Percentiles rank a stretch among this genome's conserved stretches.
These are phyloP conservation scores for Solanum medicagineum DNA, from an alignment of 257 asterid genomes.

Conservation along the genomic window DNA sequence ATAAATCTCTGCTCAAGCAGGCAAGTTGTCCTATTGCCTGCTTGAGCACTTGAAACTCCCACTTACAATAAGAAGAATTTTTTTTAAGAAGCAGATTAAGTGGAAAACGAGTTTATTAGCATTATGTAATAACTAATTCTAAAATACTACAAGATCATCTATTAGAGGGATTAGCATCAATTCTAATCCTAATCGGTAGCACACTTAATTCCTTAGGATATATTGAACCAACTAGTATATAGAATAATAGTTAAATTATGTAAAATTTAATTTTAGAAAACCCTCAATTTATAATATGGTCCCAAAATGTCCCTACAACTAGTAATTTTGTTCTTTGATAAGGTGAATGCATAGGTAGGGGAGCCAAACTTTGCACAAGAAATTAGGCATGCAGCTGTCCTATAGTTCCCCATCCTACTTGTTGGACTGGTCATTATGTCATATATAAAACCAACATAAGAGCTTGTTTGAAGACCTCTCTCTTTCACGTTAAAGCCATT, in stretches of 20 bases:
- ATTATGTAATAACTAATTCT: background rate
- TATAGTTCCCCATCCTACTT: background rate
- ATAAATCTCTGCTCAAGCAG: too few relatives aligned
- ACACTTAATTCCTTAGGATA: background rate
- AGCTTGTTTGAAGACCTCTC: background rate
- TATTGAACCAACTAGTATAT: background rate
- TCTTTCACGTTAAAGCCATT: background rate
- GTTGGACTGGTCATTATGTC: background rate
- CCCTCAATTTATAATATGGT: too few relatives aligned
- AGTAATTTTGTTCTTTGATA: too few relatives aligned
- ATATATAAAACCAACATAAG: background rate
- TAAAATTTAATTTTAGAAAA: too few relatives aligned
- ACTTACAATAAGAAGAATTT: too few relatives aligned
- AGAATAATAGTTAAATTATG: too few relatives aligned
- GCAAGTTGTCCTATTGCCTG: too few relatives aligned
- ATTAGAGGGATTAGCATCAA: background rate
- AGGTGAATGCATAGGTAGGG: background rate
- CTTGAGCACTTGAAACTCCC: too few relatives aligned
- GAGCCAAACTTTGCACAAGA: background rate
- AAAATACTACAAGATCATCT: background rate
- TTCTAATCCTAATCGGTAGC: background rate
- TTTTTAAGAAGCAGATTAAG: background rate
- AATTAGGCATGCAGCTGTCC: background rate
- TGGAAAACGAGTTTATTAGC: background rate
- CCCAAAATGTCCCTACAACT: too few relatives aligned